Base-by-base conservation (phyloP, 495 filamentous ascomycete genomes). In the Poronia punctata region DNA sequence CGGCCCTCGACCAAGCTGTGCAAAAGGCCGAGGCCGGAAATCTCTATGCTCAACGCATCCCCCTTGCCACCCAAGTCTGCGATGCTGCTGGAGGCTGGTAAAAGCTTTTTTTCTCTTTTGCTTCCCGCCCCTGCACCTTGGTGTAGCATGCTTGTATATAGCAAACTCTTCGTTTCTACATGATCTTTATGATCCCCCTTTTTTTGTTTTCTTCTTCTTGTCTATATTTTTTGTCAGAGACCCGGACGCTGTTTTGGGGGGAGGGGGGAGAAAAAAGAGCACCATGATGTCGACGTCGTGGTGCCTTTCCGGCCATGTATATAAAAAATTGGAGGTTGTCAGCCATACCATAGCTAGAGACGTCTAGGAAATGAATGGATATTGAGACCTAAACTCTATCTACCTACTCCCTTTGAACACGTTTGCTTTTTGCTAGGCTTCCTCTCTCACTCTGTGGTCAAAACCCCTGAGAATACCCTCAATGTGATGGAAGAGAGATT, bases 11-110 rank as follows among this genome's bases (percentile, higher is more conserved):
- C 34, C 34, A 36, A 36, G 34, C 34, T 36, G 34, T 36, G 34
- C 34, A 36, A 15, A 36, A 36, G 34, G 34, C 34, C 25, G 34
- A 36, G 34, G 34, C 34, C 25, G 34, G 34, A 36, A 36, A 36
- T 25, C 34, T 36, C 25, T 36, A 36, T 36, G 34, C 34, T 36
- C 34, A 36, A 36, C 34, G 34, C 34, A 36, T 36, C 25, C 34
- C 34, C 21, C 34, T 36, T 36, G 34, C 34, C 25, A 36, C 34
- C 34, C 34, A 36, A 15, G 34, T 36, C 20, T 36, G 34, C 34
- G 34, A 36, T 36, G 34, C 34, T 36, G 19, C 19, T 36, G 34
- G 34, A 15, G 34, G 34, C 34, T 36, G 34, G 34, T 36, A n/a
- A n/a, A 36, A 36, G 34, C 34, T 25, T 36, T 36, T 36, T n/a